Evolutionary conservation across 129 eudicot genomes (phyloP).

Genomic region (Saposhnikovia divaricata): DNA sequence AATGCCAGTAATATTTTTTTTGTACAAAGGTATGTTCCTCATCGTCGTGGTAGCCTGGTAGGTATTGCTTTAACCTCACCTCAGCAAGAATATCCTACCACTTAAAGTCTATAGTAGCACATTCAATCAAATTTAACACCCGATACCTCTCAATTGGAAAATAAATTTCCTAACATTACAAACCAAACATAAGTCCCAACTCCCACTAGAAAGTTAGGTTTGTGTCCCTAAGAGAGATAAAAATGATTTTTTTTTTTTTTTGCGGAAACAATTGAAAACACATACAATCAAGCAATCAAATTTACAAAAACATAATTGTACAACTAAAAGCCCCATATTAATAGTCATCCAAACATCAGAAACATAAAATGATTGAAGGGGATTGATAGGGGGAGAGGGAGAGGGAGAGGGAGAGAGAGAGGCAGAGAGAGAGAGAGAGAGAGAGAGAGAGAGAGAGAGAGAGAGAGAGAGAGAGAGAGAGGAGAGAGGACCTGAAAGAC

Average conservation of each 20-base stretch:
- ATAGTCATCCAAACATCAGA: not conserved
- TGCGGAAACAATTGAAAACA: not conserved
- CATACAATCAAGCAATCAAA: not conserved
- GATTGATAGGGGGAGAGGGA: not conserved
- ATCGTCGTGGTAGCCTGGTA: too few relatives aligned
- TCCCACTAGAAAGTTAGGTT: too few relatives aligned
- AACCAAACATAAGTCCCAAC: too few relatives aligned
- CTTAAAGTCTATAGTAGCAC: not conserved
- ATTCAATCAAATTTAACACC: not conserved
- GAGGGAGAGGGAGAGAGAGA: conserved; percentile 6
- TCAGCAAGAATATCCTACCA: not conserved
- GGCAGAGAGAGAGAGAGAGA: not conserved
- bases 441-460: not conserved
- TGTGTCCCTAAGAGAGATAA: not conserved
- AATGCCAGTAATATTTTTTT: not conserved
- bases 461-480: too few relatives aligned
- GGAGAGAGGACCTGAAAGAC: conserved; percentile 58
- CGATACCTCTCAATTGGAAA: not conserved
- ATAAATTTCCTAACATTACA: not conserved
- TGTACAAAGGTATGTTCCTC: not conserved
- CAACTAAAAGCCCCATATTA: not conserved
- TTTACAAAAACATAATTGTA: not conserved
- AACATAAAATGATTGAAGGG: too few relatives aligned
- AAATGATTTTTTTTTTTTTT: too few relatives aligned
- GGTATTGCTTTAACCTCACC: not conserved